Conservation (phyloP, 345 rosid genomes). For the Populus tremula region DNA sequence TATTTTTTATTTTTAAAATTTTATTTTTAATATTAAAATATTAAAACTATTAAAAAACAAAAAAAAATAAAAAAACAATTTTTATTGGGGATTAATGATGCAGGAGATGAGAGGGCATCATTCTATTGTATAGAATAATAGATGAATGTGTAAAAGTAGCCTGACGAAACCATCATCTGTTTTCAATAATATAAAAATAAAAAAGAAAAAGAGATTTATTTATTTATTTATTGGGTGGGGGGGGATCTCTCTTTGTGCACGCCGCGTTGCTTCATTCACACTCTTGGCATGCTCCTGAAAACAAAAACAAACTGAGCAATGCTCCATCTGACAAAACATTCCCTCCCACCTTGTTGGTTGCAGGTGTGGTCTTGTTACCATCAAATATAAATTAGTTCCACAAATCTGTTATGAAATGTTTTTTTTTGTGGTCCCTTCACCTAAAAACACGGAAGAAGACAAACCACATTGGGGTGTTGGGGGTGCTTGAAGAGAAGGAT, state of each 20-base stretch:
- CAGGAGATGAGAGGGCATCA: neutral
- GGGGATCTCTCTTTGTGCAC: neutral
- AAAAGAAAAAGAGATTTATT: no score
- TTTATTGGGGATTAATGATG: neutral
- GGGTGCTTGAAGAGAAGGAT: no score
- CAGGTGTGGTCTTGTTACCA: neutral
- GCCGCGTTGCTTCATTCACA: constrained; percentile 31
- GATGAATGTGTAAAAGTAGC: neutral
- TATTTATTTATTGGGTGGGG: no score
- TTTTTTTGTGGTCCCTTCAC: neutral
- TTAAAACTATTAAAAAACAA: no score
- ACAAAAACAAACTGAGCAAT: neutral
- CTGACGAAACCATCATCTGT: neutral
- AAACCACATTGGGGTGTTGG: no score
- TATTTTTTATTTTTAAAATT: no score
- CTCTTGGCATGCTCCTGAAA: constrained; percentile 30
- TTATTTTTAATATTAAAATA: no score
- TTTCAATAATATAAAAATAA: neutral
- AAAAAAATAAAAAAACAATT: no score
- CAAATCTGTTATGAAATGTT: neutral
- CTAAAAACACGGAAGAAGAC: neutral
- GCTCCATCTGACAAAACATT: constrained; percentile 6
- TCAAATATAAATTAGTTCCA: neutral
- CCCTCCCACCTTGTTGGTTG: neutral
- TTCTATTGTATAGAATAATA: neutral